Evolutionary conservation across 352 stramenopile species (phyloP).

Genomic region (Ophiocytium majus): DNA sequence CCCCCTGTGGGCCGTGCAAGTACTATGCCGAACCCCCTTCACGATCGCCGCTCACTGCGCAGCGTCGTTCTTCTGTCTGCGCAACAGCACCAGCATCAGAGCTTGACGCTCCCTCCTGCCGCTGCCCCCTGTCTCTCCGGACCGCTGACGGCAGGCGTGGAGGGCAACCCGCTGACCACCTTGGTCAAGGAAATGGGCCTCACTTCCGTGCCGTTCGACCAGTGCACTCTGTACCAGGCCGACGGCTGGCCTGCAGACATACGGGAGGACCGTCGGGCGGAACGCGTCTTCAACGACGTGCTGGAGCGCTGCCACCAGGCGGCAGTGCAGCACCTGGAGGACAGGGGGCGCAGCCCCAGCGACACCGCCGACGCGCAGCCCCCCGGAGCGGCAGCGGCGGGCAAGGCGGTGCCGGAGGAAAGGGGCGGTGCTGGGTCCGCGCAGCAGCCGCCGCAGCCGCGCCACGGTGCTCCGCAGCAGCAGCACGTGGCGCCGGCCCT

Average conservation of each 20-base stretch:
- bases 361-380: neutral
- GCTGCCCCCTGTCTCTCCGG: too few relatives aligned
- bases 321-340: neutral
- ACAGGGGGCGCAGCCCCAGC: neutral
- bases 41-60: too few relatives aligned
- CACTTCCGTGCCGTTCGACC: constrained; percentile 52
- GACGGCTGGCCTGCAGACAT: constrained; percentile 33
- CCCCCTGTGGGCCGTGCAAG: too few relatives aligned
- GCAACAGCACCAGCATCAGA: too few relatives aligned
- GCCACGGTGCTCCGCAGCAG: too few relatives aligned
- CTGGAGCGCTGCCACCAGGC: constrained; percentile 36
- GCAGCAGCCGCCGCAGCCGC: neutral
- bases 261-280: constrained; percentile 28
- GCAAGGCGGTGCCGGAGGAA: neutral
- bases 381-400: neutral
- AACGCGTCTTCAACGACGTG: constrained; percentile 39
- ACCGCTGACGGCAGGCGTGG: too few relatives aligned
- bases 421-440: neutral
- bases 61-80: too few relatives aligned
- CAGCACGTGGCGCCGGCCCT: neutral
- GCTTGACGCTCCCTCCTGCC: too few relatives aligned
- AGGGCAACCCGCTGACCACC: constrained; percentile 59
- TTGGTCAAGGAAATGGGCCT: constrained; percentile 55
- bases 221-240: constrained; percentile 38
- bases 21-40: too few relatives aligned